These are phyloP conservation scores for Lagenidium sp. DNA, from an alignment of 352 stramenopile species.

Conservation along the genomic window DNA sequence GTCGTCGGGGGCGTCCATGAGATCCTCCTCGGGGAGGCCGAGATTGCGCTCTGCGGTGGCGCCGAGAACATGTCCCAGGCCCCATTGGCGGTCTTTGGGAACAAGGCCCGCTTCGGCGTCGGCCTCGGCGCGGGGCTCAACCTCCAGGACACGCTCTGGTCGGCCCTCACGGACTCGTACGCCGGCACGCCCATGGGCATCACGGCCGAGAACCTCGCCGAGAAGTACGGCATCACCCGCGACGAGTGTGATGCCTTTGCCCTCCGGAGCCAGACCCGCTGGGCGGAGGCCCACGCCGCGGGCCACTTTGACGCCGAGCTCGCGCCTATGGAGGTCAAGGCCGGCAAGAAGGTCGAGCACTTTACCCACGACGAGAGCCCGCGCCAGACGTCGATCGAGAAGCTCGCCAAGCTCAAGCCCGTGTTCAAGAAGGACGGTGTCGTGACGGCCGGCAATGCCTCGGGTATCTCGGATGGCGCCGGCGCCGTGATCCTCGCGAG, in stretches of 20 bases:
- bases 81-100: constrained; percentile 88
- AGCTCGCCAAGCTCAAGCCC: constrained; percentile 89
- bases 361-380: constrained; percentile 73
- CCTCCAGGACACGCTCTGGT: constrained; percentile 95
- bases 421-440: constrained; percentile 98
- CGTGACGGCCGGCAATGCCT: constrained; percentile 95
- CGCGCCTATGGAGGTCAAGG: constrained; percentile 86
- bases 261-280: constrained; percentile 90
- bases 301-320: constrained; percentile 95
- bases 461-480: constrained; percentile 96
- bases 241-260: constrained; percentile 94
- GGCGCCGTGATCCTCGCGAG: constrained; percentile 91
- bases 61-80: constrained; percentile 96
- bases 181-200: constrained; percentile 95
- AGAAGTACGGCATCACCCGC: constrained; percentile 90
- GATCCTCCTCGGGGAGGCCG: constrained; percentile 86
- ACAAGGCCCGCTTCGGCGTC: constrained; percentile 91
- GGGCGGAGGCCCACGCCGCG: constrained; percentile 83
- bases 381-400: constrained; percentile 69
- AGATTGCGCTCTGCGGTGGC: constrained; percentile 88
- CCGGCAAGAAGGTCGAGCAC: constrained; percentile 83
- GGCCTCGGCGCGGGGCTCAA: constrained; percentile 88
- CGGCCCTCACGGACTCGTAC: constrained; percentile 94
- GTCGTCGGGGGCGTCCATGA: constrained; percentile 89
- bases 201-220: constrained; percentile 97